A percentile compares a stretch with the other conserved stretches of the same genome.
Evolutionary conservation across 2,329 filamentous ascomycete genomes (phyloP).

Genomic region (Talaromyces sp.): DNA sequence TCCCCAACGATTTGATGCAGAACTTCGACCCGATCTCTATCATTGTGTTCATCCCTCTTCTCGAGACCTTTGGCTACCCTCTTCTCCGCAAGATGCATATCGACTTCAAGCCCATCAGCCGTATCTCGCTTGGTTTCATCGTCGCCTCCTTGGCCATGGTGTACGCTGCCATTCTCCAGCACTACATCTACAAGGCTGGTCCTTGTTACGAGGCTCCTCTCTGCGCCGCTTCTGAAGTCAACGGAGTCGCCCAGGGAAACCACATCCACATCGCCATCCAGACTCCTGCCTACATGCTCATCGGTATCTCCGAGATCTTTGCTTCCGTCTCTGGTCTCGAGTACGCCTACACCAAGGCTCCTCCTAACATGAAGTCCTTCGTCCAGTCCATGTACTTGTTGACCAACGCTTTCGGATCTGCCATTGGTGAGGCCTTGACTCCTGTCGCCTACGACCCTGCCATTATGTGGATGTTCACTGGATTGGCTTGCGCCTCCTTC

Average conservation of each 20-base stretch:
- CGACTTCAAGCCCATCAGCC: constrained; percentile 70
- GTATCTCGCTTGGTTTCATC: constrained; percentile 67
- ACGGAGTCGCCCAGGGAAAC: constrained; percentile 38
- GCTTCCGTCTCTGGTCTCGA: constrained; percentile 67
- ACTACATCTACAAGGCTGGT: constrained; percentile 51
- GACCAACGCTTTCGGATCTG: constrained; percentile 55
- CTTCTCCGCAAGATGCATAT: constrained; percentile 60
- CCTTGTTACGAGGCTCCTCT: constrained; percentile 50
- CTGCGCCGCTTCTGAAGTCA: constrained; percentile 31
- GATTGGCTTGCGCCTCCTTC: constrained; percentile 51
- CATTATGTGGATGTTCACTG: constrained; percentile 64
- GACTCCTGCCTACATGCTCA: constrained; percentile 44
- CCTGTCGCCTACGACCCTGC: constrained; percentile 61
- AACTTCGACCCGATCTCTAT: constrained; percentile 73
- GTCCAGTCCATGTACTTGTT: constrained; percentile 54
- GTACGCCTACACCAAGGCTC: constrained; percentile 71
- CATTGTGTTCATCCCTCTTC: constrained; percentile 69
- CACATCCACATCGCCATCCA: constrained; percentile 45
- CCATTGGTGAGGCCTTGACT: constrained; percentile 59
- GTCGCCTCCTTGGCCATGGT: constrained; percentile 60
- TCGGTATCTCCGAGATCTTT: constrained; percentile 53
- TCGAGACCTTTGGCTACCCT: constrained; percentile 68
- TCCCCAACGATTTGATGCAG: constrained; percentile 73
- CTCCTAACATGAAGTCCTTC: constrained; percentile 63
- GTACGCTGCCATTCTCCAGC: constrained; percentile 57